phyloP scores from a whole-genome alignment of 2,329 filamentous ascomycete species.

The Xylariaceae sp. region DNA sequence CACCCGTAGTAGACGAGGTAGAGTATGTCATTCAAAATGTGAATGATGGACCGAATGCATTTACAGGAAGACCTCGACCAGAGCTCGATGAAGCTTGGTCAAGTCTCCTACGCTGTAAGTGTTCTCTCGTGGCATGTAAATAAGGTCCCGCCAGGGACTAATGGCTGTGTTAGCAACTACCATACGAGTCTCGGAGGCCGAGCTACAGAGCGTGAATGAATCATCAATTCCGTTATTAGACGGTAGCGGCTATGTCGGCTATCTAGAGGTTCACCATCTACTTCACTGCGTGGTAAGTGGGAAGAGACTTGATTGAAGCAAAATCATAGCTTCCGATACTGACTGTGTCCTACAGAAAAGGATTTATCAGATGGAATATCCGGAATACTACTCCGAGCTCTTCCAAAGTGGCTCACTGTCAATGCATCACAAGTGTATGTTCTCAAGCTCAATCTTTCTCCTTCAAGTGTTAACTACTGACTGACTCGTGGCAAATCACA shows the following conservation, averaged over 20 bases:
- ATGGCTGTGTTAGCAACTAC: constrained; percentile 1
- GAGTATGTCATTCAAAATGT: too few species aligned
- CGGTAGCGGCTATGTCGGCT: constrained; percentile 7
- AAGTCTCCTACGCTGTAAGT: constrained; percentile 1
- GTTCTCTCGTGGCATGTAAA: neutral
- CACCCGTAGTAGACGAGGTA: too few species aligned
- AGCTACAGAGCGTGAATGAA: constrained; percentile 6
- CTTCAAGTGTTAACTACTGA: neutral
- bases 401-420: neutral
- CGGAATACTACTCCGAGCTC: constrained; percentile 1
- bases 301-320: too few species aligned
- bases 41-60: too few species aligned
- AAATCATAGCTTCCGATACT: neutral
- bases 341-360: constrained; percentile 1
- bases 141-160: neutral
- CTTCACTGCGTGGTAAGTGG: constrained; percentile 6
- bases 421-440: constrained; percentile 1
- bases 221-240: constrained; percentile 2
- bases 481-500: too few species aligned
- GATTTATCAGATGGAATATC: constrained; percentile 5
- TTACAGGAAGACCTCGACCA: constrained; percentile 1
- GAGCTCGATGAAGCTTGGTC: constrained; percentile 6
- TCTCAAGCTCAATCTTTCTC: too few species aligned
- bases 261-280: constrained; percentile 5
- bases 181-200: constrained; percentile 1